These are phyloP conservation scores for Piloderma croceum DNA, from an alignment of 768 basidiomycete species.

Conservation along the genomic window DNA sequence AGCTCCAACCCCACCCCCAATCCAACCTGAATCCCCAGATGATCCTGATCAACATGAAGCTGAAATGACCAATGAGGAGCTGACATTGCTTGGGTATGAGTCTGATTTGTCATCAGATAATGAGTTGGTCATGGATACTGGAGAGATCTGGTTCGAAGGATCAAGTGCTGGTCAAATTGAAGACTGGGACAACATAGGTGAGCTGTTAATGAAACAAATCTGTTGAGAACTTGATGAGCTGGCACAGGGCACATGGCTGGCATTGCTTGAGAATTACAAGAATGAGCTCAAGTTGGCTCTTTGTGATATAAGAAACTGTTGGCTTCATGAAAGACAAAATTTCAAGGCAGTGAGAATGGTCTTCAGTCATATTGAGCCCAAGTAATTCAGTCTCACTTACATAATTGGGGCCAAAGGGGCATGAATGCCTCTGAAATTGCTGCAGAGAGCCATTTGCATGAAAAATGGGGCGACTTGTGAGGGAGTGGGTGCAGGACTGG, in stretches of 20 bases:
- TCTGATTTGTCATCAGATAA: constrained; percentile 18
- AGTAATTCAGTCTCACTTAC: constrained; percentile 15
- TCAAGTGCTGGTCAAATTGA: no score
- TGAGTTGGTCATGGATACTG: not conserved
- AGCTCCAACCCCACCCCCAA: not conserved
- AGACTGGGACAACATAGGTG: not conserved
- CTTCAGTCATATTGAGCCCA: constrained; percentile 18
- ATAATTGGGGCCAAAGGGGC: constrained; percentile 13
- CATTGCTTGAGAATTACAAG: not conserved
- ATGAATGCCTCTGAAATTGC: constrained; percentile 17
- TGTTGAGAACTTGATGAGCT: constrained; percentile 18
- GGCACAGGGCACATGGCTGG: not conserved
- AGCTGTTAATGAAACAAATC: constrained; percentile 18
- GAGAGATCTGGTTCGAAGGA: no score
- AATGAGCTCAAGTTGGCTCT: not conserved
- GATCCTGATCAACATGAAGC: no score
- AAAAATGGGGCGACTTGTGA: constrained; percentile 13
- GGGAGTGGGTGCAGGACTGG: constrained; percentile 11
- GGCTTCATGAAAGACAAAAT: constrained; percentile 8
- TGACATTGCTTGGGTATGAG: no score
- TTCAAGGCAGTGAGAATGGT: constrained; percentile 12
- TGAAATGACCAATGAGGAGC: no score
- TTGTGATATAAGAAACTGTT: constrained; percentile 11
- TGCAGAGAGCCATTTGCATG: constrained; percentile 13
- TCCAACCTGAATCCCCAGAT: not conserved